A percentile compares a stretch with the other conserved stretches of the same genome.
phyloP scores from a whole-genome alignment of 2,329 filamentous ascomycete genomes.

The Venturia aucupariae region DNA sequence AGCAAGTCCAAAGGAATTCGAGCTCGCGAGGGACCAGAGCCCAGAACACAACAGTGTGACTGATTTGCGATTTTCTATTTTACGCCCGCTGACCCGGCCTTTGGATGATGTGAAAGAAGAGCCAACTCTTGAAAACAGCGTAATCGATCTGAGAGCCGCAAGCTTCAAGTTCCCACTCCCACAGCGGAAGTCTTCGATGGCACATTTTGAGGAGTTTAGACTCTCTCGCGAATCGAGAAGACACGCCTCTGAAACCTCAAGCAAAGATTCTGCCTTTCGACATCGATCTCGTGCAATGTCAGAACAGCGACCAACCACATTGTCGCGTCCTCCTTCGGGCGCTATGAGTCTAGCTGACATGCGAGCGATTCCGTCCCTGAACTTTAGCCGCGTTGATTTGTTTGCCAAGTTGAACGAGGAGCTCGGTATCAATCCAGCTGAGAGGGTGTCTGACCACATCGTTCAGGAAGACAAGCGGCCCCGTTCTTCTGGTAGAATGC shows the following conservation, averaged over 20 bases:
- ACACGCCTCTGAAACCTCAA: not conserved
- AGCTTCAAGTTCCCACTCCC: conserved; percentile 12
- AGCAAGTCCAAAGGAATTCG: not conserved
- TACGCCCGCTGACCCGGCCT: conserved; percentile 4
- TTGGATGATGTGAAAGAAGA: conserved; percentile 35
- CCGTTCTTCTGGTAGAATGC: conserved; percentile 28
- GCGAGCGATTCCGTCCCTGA: conserved; percentile 36
- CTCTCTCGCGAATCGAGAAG: conserved; percentile 10
- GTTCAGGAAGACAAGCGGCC: conserved; percentile 24
- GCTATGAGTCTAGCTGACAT: conserved; percentile 25
- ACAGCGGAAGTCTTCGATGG: conserved; percentile 12
- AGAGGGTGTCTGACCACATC: conserved; percentile 19
- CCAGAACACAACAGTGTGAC: conserved; percentile 7
- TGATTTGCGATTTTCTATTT: conserved; percentile 11
- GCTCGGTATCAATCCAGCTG: conserved; percentile 30
- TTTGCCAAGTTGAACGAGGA: conserved; percentile 37
- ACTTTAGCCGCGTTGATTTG: conserved; percentile 39
- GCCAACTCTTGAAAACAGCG: conserved; percentile 31
- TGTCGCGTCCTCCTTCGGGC: not conserved
- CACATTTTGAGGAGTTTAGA: conserved; percentile 9
- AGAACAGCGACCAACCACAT: not conserved
- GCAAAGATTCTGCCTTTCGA: not conserved
- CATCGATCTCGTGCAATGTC: conserved; percentile 2
- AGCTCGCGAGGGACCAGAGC: not conserved
- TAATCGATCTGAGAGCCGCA: conserved; percentile 25